Evolutionary conservation across 768 basidiomycete species (phyloP).

Genomic region (Tylopilus sp.): DNA sequence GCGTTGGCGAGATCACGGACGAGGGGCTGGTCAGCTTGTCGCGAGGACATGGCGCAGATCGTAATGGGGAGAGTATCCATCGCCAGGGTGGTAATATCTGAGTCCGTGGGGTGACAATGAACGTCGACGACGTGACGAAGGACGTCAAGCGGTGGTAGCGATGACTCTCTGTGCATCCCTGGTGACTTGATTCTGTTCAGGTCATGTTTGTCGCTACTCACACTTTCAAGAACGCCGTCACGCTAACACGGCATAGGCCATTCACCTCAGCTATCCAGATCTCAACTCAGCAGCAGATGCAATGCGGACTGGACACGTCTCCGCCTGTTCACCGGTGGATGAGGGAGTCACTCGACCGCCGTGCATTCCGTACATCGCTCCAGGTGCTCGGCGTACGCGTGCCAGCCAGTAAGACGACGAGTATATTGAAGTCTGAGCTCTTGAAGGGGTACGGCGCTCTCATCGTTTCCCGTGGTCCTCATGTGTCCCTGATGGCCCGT

Average conservation of each 20-base stretch:
- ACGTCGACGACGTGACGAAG: conserved; percentile 76
- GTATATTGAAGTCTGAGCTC: conserved; percentile 52
- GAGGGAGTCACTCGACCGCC: conserved; percentile 53
- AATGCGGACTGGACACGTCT: conserved; percentile 31
- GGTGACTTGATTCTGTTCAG: background rate
- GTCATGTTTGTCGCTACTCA: conserved; percentile 18
- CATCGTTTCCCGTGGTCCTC: background rate
- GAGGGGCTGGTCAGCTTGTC: conserved; percentile 60
- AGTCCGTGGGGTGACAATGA: conserved; percentile 92
- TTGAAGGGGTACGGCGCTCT: conserved; percentile 52
- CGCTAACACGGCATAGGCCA: conserved; percentile 2
- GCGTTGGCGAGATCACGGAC: conserved; percentile 62
- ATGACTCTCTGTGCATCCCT: background rate
- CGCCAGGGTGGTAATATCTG: conserved; percentile 42
- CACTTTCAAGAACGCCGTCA: conserved; percentile 3
- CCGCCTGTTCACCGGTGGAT: conserved; percentile 53
- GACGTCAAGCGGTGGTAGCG: conserved; percentile 37
- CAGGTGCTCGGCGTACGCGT: conserved; percentile 68
- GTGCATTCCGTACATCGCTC: conserved; percentile 61
- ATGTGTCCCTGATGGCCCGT: conserved; percentile 11
- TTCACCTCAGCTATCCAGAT: background rate
- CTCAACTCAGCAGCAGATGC: conserved; percentile 13
- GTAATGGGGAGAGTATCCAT: conserved; percentile 60
- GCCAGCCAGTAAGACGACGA: conserved; percentile 50
- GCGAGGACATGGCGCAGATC: conserved; percentile 82